Percentiles rank a stretch among this genome's conserved stretches.
phyloP scores from a whole-genome alignment of 78 protist genomes.

The Dictyostelium firmibasis region DNA sequence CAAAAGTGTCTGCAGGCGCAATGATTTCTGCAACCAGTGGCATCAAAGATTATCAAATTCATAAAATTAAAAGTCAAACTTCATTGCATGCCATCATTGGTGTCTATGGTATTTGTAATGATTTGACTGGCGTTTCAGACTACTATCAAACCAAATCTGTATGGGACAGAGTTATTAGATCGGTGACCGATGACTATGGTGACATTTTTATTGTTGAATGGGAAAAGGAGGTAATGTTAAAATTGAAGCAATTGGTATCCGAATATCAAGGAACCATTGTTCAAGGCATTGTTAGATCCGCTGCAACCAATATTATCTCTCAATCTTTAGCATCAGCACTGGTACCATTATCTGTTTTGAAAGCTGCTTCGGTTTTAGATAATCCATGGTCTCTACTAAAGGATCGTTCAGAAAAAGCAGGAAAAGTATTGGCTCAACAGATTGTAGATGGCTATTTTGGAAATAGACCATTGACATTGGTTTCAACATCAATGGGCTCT shows the following conservation, averaged over 20 bases:
- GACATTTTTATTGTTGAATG: constrained; percentile 59
- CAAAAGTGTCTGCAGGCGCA: constrained; percentile 50
- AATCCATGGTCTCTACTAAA: constrained; percentile 70
- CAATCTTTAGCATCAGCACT: constrained; percentile 41
- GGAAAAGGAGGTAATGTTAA: constrained; percentile 27
- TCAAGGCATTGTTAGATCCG: constrained; percentile 37
- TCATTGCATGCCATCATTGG: constrained; percentile 56
- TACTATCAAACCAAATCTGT: background rate
- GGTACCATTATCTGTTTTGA: constrained; percentile 44
- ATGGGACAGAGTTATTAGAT: constrained; percentile 33
- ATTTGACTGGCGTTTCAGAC: background rate
- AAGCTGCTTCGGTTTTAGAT: constrained; percentile 46
- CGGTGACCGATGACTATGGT: constrained; percentile 53
- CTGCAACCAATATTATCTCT: constrained; percentile 69
- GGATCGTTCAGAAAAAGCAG: constrained; percentile 75
- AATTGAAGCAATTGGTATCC: constrained; percentile 5
- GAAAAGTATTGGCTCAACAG: constrained; percentile 57
- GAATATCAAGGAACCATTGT: constrained; percentile 51
- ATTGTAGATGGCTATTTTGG: constrained; percentile 48
- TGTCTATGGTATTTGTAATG: constrained; percentile 20
- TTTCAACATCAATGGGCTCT: constrained; percentile 58
- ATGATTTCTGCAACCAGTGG: constrained; percentile 43
- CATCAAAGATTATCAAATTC: constrained; percentile 36
- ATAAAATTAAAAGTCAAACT: constrained; percentile 44
- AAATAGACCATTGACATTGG: constrained; percentile 56